Conservation (phyloP, 108 stramenopile genomes). For the Cyclotella kingstonii region DNA sequence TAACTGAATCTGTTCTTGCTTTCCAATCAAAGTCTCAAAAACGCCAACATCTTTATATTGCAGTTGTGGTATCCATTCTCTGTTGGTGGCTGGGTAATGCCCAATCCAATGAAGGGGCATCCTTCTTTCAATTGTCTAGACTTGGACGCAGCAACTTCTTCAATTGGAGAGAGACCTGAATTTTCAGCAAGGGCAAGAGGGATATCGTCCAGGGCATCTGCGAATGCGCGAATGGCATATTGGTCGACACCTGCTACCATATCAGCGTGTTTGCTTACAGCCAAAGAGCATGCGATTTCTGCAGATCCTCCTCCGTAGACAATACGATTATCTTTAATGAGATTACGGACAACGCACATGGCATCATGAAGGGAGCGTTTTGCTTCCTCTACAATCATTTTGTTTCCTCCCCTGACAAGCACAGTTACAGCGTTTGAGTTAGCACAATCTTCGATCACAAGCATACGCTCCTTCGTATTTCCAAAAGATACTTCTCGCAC, state of each 20-base stretch:
- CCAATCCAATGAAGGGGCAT: constrained; percentile 90
- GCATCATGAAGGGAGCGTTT: constrained; percentile 99
- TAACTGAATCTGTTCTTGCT: constrained; percentile 97
- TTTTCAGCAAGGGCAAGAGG: constrained; percentile 99
- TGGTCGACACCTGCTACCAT: constrained; percentile 94
- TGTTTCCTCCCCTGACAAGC: constrained; percentile 96
- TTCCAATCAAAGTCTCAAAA: constrained; percentile 99
- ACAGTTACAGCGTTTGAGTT: constrained; percentile 97
- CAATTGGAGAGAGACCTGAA: constrained; percentile 94
- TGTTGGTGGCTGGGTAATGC: constrained; percentile 69
- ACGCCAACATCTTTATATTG: constrained; percentile 96
- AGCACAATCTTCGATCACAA: constrained; percentile 95
- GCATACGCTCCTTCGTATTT: constrained; percentile 95
- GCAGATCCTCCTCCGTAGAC: constrained; percentile 99
- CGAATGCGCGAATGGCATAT: constrained; percentile 99
- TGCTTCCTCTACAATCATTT: constrained; percentile 99
- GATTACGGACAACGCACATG: constrained; percentile 99
- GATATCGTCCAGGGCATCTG: constrained; percentile 98
- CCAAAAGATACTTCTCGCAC: constrained; percentile 96
- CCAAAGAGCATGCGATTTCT: constrained; percentile 97
- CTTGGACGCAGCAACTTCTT: constrained; percentile 95
- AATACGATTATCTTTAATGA: constrained; percentile 96
- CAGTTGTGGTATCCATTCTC: constrained; percentile 65
- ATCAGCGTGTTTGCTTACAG: constrained; percentile 90
- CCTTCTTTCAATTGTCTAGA: constrained; percentile 88